Evolutionary conservation across 169 alveolate genomes (phyloP).

Genomic region (Eimeria tenella): DNA sequence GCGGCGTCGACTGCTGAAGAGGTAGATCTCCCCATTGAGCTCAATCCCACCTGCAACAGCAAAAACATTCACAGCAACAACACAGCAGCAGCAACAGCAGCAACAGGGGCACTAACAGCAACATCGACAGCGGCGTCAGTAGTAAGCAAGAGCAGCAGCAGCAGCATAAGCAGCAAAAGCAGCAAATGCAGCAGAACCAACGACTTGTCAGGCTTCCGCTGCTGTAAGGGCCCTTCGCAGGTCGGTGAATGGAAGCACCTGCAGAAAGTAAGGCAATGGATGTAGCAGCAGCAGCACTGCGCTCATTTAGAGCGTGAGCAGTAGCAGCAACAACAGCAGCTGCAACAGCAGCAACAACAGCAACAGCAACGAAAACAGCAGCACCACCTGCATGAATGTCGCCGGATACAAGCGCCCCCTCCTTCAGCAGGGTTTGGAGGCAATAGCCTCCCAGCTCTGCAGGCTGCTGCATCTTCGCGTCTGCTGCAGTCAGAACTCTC

Average conservation of each 20-base stretch:
- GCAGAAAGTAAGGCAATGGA: no score
- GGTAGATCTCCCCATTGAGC: neutral
- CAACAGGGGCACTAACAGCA: neutral
- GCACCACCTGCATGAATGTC: conserved; percentile 15
- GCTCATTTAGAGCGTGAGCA: no score
- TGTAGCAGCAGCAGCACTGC: no score
- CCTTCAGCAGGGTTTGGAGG: conserved; percentile 13
- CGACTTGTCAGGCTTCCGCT: neutral
- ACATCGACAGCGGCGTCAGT: neutral
- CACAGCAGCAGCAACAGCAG: conserved; percentile 5
- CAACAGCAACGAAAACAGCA: neutral
- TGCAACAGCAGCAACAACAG: neutral
- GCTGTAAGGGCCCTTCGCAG: no score
- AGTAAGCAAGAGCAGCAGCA: neutral
- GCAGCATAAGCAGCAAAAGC: neutral
- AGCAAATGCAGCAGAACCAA: neutral
- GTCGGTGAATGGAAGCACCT: no score
- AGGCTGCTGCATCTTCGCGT: neutral
- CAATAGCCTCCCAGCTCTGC: conserved; percentile 15
- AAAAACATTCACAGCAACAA: neutral
- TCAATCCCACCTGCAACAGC: neutral
- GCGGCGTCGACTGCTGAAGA: conserved; percentile 21
- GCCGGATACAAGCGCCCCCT: neutral
- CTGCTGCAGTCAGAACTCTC: neutral
- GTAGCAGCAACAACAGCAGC: neutral